A percentile compares a stretch with the other conserved stretches of the same genome.
phyloP scores from a whole-genome alignment of 2,329 filamentous ascomycete species.

The Cladosporium sp. region DNA sequence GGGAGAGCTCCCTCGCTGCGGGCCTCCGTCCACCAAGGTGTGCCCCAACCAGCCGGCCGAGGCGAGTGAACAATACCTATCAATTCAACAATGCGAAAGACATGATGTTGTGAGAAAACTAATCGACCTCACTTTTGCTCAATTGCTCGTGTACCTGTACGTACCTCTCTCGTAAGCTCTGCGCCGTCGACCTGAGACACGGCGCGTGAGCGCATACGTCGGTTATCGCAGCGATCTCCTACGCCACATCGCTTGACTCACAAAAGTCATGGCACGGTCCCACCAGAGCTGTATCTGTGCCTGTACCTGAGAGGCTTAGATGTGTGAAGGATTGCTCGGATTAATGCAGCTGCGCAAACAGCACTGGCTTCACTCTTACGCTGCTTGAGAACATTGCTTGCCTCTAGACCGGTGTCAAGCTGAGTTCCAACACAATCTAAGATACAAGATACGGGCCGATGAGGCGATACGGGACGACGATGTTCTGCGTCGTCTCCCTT shows the following conservation, averaged over 20 bases:
- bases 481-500: background rate
- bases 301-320: constrained; percentile 2
- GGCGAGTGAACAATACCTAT: background rate
- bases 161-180: background rate
- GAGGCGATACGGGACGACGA: background rate
- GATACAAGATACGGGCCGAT: background rate
- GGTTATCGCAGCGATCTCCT: constrained; percentile 8
- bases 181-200: background rate
- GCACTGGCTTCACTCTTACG: background rate
- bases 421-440: background rate
- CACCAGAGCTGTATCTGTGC: background rate
- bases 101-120: background rate
- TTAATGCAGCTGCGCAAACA: background rate
- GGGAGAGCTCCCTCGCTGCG: background rate
- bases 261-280: constrained; percentile 16
- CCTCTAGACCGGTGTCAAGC: background rate
- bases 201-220: background rate
- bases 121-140: background rate
- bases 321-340: background rate
- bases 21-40: background rate
- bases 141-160: background rate
- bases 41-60: background rate
- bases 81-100: background rate
- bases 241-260: constrained; percentile 16
- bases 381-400: background rate